These are phyloP conservation scores for Xylaria flabelliformis DNA, from an alignment of 495 filamentous ascomycete genomes.

Conservation along the genomic window DNA sequence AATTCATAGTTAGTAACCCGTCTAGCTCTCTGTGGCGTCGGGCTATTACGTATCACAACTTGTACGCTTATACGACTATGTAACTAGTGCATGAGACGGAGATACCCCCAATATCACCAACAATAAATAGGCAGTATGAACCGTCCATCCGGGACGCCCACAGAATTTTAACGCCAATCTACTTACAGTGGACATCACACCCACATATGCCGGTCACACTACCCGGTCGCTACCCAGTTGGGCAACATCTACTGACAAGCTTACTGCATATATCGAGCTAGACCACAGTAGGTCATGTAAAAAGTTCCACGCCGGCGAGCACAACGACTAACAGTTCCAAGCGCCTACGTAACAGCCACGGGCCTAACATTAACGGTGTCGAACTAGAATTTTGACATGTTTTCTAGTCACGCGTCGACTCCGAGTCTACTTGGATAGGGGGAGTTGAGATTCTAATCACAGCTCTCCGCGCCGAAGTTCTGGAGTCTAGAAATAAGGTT, in stretches of 20 bases:
- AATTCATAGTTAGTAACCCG: neutral
- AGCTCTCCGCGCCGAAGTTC: neutral
- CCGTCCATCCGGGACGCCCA: conserved; percentile 12
- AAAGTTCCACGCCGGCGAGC: neutral
- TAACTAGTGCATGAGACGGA: neutral
- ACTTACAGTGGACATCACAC: neutral
- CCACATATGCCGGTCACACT: neutral
- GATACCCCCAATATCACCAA: neutral
- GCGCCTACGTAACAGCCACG: neutral
- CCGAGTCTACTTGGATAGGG: neutral
- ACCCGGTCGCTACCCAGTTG: neutral
- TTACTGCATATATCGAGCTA: neutral
- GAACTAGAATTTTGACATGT: neutral
- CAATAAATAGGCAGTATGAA: conserved; percentile 1
- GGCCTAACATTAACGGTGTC: neutral
- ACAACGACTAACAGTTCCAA: neutral
- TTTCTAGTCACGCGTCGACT: neutral
- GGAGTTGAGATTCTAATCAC: neutral
- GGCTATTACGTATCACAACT: conserved; percentile 10
- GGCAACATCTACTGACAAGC: neutral
- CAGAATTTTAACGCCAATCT: neutral
- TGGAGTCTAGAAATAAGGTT: neutral
- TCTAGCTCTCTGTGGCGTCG: neutral
- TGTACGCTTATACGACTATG: neutral
- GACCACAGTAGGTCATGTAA: neutral